Conservation (phyloP, 768 basidiomycete species). For the Termitomyces sp. region DNA sequence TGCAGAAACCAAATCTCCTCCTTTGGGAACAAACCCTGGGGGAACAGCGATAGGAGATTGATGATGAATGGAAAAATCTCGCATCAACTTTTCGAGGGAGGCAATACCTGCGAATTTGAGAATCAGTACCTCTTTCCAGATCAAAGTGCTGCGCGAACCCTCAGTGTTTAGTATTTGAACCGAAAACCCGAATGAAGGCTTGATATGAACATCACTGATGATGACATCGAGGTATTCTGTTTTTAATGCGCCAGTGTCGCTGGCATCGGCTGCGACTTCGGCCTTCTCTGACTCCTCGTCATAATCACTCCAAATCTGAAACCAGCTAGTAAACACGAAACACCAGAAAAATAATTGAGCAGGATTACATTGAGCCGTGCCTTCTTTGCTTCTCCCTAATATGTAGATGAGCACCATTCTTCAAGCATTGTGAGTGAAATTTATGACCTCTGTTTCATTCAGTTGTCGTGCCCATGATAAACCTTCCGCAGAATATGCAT, state of each 20-base stretch:
- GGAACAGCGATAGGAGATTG: conserved; percentile 53
- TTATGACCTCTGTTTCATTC: conserved; percentile 73
- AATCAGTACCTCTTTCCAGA: not conserved
- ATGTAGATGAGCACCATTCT: not conserved
- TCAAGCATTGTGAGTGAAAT: not conserved
- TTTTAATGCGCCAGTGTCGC: conserved; percentile 52
- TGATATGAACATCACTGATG: conserved; percentile 78
- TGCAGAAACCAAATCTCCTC: conserved; percentile 89
- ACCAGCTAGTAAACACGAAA: not conserved
- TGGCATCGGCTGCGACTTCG: conserved; percentile 40
- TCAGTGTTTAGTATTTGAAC: conserved; percentile 91
- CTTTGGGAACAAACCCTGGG: conserved; percentile 72
- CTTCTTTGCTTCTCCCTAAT: conserved; percentile 75
- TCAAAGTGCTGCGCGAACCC: conserved; percentile 39
- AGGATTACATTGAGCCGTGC: conserved; percentile 68
- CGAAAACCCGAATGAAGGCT: conserved; percentile 79
- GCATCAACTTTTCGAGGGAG: conserved; percentile 90
- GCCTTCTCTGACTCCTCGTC: conserved; percentile 67
- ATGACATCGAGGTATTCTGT: conserved; percentile 91
- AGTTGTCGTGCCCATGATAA: conserved; percentile 78
- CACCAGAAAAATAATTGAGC: not conserved
- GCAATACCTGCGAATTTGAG: conserved; percentile 62
- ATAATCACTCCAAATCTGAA: conserved; percentile 83
- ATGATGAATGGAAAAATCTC: conserved; percentile 87
- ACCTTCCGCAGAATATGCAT: conserved; percentile 81